A percentile compares a stretch with the other conserved stretches of the same genome.
These are phyloP conservation scores for Hypsizygus ulmarius DNA, from an alignment of 1,284 basidiomycete species.

Conservation along the genomic window DNA sequence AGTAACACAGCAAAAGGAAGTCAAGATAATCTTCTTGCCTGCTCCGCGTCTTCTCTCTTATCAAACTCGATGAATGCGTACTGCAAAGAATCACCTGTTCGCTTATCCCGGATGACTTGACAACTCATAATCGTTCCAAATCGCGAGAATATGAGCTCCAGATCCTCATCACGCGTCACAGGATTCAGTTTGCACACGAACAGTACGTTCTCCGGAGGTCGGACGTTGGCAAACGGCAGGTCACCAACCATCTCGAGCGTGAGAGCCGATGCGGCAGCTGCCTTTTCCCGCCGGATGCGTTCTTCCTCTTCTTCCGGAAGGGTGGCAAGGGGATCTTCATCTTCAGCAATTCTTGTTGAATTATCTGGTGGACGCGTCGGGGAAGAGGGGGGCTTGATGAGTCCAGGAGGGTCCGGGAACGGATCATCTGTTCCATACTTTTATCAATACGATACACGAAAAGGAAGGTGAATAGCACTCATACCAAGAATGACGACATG, in stretches of 20 bases:
- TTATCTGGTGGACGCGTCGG: constrained; percentile 82
- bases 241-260: constrained; percentile 99
- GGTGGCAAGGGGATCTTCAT: constrained; percentile 80
- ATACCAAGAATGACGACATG: constrained; percentile 90
- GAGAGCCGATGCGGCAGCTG: constrained; percentile 88
- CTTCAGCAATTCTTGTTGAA: constrained; percentile 85
- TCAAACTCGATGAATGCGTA: constrained; percentile 99
- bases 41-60: constrained; percentile 87
- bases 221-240: constrained; percentile 95
- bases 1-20: not conserved
- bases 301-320: constrained; percentile 85
- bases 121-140: constrained; percentile 97
- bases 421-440: constrained; percentile 73
- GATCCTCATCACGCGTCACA: constrained; percentile 92
- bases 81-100: constrained; percentile 93
- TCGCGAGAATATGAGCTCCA: constrained; percentile 95
- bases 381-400: constrained; percentile 71
- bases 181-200: constrained; percentile 99
- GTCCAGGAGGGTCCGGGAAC: constrained; percentile 81
- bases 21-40: constrained; percentile 45
- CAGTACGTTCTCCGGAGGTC: constrained; percentile 96
- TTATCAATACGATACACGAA: not conserved
- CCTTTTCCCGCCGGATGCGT: constrained; percentile 73
- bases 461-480: constrained; percentile 24
- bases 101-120: constrained; percentile 95